Evolutionary conservation across 164 flowering plant genomes (phyloP), one percentile per base, ranked within the genome.

Genomic region (Brasenia schreberi): DNA sequence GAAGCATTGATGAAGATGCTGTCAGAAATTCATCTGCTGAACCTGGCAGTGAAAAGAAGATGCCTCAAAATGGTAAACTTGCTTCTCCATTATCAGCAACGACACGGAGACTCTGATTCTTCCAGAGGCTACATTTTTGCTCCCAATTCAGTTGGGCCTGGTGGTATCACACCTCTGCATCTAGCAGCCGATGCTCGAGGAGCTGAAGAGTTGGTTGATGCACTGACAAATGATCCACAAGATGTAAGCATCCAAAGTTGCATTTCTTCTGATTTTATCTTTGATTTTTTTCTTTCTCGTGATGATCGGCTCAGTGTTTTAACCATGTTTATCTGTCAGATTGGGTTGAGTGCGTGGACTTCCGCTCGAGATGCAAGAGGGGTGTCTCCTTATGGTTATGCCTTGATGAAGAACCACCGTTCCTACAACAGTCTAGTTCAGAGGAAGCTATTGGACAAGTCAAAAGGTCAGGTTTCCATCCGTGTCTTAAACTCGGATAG

Each of bases 111-210:
- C 52, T 44, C 58, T 49, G 78, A 66, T 60, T n/a, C 68, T 49
- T 70, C 84, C 7, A 83, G 69, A 72, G 80, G 62, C 59, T 88
- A 80, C 59, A 70, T 92, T 19, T 92, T 89, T 69, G 70, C 78
- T 11, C 96, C 98, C 19, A 81, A 85, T 79, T 63, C 76, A 62
- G 77, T 69, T 5, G 96, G 96, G 17, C 87, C 96, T 68, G 92
- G 90, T 42, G 93, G 91, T 42, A 43, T 90, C 66, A 85, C 98
- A 19, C 96, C 98, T 71, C 71, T 92, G 49, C 98, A 92, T 79
- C 76, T 92, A 73, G 95, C 95, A 75, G 98, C 98, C 65, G 81
- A 79, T 70, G 83, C 78, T 0, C 77, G 82, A 10, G 84, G 69
- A 19, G 81, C 92, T 0, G 84, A 83, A 62, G 84, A 81, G 62